phyloP scores from a whole-genome alignment of 1,284 basidiomycete species.

The Ustilago loliicola region DNA sequence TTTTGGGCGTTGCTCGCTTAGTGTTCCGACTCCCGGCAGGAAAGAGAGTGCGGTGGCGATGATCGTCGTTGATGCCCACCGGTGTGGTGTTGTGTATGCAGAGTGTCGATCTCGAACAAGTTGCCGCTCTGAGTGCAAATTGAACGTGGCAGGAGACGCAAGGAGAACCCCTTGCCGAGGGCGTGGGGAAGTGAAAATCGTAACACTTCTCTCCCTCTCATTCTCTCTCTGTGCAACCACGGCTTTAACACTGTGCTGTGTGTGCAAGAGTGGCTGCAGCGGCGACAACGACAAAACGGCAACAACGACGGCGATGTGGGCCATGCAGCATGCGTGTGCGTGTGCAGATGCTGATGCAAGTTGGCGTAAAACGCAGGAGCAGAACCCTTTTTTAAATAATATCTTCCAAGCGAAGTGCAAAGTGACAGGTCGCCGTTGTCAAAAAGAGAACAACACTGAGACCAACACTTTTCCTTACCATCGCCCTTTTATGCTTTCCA shows the following conservation, averaged over 20 bases:
- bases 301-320: not conserved
- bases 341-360: conserved; percentile 24
- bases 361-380: conserved; percentile 27
- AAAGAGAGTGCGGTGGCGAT: not conserved
- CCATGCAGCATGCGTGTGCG: not conserved
- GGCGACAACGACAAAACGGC: not conserved
- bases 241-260: no score
- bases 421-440: conserved; percentile 15
- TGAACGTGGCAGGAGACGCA: conserved; percentile 17
- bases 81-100: not conserved
- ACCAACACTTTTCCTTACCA: conserved; percentile 17
- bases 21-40: not conserved
- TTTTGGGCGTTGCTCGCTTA: not conserved
- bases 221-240: not conserved
- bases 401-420: not conserved
- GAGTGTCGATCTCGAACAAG: not conserved
- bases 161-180: conserved; percentile 34
- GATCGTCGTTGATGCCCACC: not conserved
- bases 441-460: conserved; percentile 37
- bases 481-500: not conserved
- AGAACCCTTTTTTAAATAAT: not conserved
- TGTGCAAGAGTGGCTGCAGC: not conserved
- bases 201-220: not conserved
- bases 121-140: not conserved
- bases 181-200: conserved; percentile 17